Base-by-base conservation (phyloP, 1,284 basidiomycete genomes). In the Naganishia sp. region DNA sequence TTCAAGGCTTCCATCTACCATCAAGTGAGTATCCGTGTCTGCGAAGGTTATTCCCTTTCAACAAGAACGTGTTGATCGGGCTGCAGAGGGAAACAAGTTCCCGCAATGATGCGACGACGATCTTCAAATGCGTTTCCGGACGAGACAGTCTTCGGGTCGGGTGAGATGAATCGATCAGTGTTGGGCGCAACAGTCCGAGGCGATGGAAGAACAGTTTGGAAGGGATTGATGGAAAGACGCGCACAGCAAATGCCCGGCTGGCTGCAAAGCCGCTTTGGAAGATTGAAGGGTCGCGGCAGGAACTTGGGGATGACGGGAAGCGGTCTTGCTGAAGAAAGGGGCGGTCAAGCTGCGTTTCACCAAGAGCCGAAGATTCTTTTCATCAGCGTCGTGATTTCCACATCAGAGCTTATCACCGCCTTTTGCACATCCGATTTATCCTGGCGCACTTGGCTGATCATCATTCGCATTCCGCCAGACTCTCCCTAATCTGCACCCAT, bases 181-280 rank as follows among this genome's bases (percentile, higher is more conserved):
- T 5, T 28, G 28, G 28, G 28, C 28, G 28, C 28, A 28, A 13
- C 7, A 39, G 13, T 9, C 35, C 7, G 35, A 13, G 7, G n/a
- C 41, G 52, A 54, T 54, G 52, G 52, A 54, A 54, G 21, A 25
- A 39, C 35, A 39, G 13, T 5, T 39, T 13, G 18, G 43, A 13
- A 57, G 9, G 54, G 41, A 45, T 45, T 55, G 54, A 46, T 56
- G 54, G 54, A 56, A 46, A 23, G 54, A 18, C 41, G 13, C 5
- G 42, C 42, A 35, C 57, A 35, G 32, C 35, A 13, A 10, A 39
- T 13, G 35, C 35, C 7, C 35, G 35, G 35, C 35, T 39, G 35
- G 35, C 35, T 39, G 35, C 35, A 54, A 39, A 54, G 31, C 35
- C 35, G 35, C 50, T 54, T 54, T 54, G 52, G n/a, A 9, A 28